These are phyloP conservation scores for Macrolepiota albuminosa DNA, from an alignment of 768 basidiomycete species.

Conservation along the genomic window DNA sequence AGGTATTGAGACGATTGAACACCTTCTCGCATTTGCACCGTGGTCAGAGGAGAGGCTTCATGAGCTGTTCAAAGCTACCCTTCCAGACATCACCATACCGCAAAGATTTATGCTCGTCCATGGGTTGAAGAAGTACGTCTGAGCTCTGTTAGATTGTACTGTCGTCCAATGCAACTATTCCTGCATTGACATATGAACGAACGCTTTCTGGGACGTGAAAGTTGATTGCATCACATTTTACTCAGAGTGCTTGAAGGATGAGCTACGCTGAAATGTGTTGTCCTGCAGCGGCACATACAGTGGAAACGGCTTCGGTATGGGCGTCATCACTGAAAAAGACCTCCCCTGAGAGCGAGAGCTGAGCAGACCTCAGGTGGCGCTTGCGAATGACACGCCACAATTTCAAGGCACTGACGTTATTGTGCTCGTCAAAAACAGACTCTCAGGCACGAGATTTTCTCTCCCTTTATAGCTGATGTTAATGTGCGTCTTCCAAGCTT, in stretches of 20 bases:
- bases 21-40: constrained; percentile 6
- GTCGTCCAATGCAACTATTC: background rate
- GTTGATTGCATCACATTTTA: background rate
- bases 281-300: background rate
- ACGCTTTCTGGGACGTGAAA: background rate
- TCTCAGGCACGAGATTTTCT: background rate
- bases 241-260: background rate
- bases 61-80: constrained; percentile 6
- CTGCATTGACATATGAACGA: background rate
- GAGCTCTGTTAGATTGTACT: background rate
- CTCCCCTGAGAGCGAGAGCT: background rate
- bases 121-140: constrained; percentile 4
- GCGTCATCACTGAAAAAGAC: background rate
- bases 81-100: constrained; percentile 6
- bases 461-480: background rate
- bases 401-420: background rate
- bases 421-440: background rate
- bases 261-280: background rate
- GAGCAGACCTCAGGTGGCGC: background rate
- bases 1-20: constrained; percentile 4
- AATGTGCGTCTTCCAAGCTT: background rate
- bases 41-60: constrained; percentile 10
- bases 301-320: background rate
- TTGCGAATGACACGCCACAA: background rate
- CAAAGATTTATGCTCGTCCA: constrained; percentile 11